These are phyloP conservation scores for Murraya paniculata DNA, from an alignment of 345 rosid species.

Conservation along the genomic window DNA sequence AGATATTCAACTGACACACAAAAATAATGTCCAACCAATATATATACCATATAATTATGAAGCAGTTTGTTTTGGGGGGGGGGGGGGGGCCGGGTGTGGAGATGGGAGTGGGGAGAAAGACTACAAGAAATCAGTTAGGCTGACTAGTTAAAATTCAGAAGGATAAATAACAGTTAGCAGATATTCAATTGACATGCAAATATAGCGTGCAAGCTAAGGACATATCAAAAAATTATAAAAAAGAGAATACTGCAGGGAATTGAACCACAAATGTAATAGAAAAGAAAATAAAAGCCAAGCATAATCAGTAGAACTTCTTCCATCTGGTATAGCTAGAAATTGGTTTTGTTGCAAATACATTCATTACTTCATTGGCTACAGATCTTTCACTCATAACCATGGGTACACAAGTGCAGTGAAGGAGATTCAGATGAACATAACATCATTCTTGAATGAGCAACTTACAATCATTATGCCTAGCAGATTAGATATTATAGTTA, in stretches of 20 bases:
- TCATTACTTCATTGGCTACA: not conserved
- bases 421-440: not conserved
- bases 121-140: not conserved
- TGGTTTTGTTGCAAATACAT: not conserved
- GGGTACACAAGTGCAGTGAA: not conserved
- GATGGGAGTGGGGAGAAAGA: not conserved
- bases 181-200: not conserved
- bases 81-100: not conserved
- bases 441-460: not conserved
- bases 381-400: not conserved
- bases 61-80: not conserved
- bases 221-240: not conserved
- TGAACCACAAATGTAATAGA: not conserved
- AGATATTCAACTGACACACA: not conserved
- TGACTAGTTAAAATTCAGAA: not conserved
- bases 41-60: not conserved
- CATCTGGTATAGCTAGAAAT: not conserved
- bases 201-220: not conserved
- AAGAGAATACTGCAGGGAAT: too few species aligned
- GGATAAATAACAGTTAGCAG: not conserved
- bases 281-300: not conserved
- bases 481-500: constrained; percentile 80
- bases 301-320: not conserved
- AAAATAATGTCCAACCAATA: not conserved
- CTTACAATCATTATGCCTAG: constrained; percentile 86